Percentiles rank a stretch among this genome's conserved stretches.
These are phyloP conservation scores for Penicillium cataractarum DNA, from an alignment of 495 filamentous ascomycete genomes.

Conservation along the genomic window DNA sequence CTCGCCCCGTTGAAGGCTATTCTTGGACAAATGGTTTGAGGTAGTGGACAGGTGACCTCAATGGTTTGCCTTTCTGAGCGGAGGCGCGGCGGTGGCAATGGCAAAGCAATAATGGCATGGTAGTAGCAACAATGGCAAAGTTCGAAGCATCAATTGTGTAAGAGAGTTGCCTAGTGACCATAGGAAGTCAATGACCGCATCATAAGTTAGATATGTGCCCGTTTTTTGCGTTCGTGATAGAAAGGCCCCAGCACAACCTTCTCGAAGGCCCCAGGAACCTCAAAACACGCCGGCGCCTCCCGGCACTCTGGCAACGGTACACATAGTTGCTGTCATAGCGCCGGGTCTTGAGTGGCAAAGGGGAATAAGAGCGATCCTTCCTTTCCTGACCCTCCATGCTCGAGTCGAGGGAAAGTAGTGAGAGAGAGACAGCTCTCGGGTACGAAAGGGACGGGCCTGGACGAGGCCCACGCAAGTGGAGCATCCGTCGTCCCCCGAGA, in stretches of 20 bases:
- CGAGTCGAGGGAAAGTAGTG: not conserved
- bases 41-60: not conserved
- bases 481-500: conserved; percentile 32
- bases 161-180: not conserved
- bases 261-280: conserved; percentile 29
- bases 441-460: conserved; percentile 30
- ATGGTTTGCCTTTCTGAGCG: not conserved
- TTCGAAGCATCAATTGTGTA: not conserved
- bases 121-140: not conserved
- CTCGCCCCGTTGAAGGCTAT: not conserved
- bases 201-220: not conserved
- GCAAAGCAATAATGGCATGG: not conserved
- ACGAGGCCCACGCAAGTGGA: conserved; percentile 31
- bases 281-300: conserved; percentile 25
- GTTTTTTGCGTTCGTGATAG: conserved; percentile 10
- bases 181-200: conserved; percentile 19
- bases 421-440: conserved; percentile 13
- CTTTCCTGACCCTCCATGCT: conserved; percentile 8
- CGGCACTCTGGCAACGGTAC: conserved; percentile 26
- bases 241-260: conserved; percentile 18
- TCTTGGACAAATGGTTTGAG: not conserved
- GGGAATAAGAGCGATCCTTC: conserved; percentile 8
- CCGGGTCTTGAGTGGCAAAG: conserved; percentile 20
- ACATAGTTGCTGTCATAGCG: conserved; percentile 23
- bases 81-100: not conserved